Evolutionary conservation across 1,284 basidiomycete genomes (phyloP).

Genomic region (Boletus smithii): DNA sequence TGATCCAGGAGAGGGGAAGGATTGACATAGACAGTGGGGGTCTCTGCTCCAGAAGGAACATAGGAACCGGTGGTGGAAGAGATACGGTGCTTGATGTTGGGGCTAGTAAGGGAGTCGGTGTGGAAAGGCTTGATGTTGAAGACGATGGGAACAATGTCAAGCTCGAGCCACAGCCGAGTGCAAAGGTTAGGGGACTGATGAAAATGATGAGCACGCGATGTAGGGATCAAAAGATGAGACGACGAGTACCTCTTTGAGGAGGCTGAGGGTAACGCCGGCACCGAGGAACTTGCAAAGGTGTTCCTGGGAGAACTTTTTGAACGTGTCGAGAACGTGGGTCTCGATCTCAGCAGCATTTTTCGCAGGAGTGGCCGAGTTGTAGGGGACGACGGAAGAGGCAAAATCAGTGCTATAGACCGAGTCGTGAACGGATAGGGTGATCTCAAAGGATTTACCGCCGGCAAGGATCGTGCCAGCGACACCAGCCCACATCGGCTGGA

Average conservation of each 20-base stretch:
- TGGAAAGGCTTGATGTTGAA: constrained; percentile 82
- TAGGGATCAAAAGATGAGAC: constrained; percentile 22
- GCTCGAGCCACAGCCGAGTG: constrained; percentile 71
- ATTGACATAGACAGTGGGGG: constrained; percentile 65
- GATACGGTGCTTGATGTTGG: constrained; percentile 75
- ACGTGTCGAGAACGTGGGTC: constrained; percentile 52
- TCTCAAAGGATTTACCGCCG: constrained; percentile 58
- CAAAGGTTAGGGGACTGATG: constrained; percentile 67
- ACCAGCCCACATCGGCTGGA: constrained; percentile 81
- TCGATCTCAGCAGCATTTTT: constrained; percentile 58
- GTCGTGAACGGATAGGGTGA: constrained; percentile 75
- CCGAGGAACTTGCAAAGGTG: constrained; percentile 83
- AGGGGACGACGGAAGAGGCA: constrained; percentile 51
- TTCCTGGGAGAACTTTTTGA: constrained; percentile 67
- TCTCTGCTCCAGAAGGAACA: constrained; percentile 68
- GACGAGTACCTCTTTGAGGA: constrained; percentile 43
- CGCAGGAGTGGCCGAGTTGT: constrained; percentile 45
- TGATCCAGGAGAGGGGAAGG: constrained; percentile 43
- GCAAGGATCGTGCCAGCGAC: constrained; percentile 59
- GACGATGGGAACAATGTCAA: constrained; percentile 75
- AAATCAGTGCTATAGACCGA: constrained; percentile 79
- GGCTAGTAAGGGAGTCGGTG: constrained; percentile 68
- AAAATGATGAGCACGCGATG: constrained; percentile 10
- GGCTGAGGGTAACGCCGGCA: constrained; percentile 49
- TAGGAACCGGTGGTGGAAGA: constrained; percentile 73